Conservation (phyloP, 371 early-diverging fungal genomes). For the Mortierella sp. region DNA sequence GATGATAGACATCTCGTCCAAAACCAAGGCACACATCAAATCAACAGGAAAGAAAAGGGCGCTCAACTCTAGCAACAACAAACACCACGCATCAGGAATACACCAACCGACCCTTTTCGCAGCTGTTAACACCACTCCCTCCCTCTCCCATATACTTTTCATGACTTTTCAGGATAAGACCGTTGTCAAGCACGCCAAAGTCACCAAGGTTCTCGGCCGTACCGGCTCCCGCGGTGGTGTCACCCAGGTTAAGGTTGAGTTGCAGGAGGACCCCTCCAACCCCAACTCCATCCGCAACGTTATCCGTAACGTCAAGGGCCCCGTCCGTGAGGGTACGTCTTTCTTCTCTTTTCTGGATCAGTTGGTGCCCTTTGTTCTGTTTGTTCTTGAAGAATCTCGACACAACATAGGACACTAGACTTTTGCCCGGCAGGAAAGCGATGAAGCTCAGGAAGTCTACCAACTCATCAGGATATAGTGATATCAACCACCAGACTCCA, state of each 20-base stretch:
- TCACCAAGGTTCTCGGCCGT: constrained; percentile 97
- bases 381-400: too few species aligned
- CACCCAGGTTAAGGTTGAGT: constrained; percentile 99
- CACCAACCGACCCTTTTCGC: background rate
- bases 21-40: background rate
- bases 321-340: constrained; percentile 87
- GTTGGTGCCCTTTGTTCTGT: background rate
- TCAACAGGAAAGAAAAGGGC: background rate
- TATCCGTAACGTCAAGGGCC: constrained; percentile 99
- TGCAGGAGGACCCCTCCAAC: constrained; percentile 88
- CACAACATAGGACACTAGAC: background rate
- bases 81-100: background rate
- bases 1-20: background rate
- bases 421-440: background rate
- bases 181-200: constrained; percentile 93
- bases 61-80: too few species aligned
- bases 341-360: background rate
- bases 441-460: too few species aligned
- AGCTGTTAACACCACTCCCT: background rate
- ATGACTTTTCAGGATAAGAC: constrained; percentile 70
- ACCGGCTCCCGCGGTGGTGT: constrained; percentile 99
- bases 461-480: too few species aligned
- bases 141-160: background rate
- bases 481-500: too few species aligned
- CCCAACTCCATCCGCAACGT: constrained; percentile 86